These are phyloP conservation scores for Pachysolen tannophilus DNA, from an alignment of 805 yeast species.

Conservation along the genomic window DNA sequence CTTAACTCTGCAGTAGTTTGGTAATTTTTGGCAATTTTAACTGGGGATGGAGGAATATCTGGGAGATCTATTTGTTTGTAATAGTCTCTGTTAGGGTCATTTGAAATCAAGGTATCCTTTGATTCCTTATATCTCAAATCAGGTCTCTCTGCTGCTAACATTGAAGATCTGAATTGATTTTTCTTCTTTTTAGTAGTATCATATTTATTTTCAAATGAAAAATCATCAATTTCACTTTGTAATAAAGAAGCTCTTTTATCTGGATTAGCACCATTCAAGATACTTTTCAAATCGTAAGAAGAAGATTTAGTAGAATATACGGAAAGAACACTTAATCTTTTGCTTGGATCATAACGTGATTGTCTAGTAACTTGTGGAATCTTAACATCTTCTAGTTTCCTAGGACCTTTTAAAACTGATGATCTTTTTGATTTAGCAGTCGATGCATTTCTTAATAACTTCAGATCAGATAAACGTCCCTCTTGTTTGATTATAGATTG, in stretches of 20 bases:
- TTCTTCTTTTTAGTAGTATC: constrained; percentile 18
- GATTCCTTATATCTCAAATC: constrained; percentile 18
- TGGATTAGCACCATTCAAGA: constrained; percentile 21
- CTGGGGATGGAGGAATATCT: constrained; percentile 31
- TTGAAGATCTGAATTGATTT: constrained; percentile 18
- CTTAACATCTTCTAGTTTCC: constrained; percentile 50
- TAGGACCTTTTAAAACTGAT: constrained; percentile 27
- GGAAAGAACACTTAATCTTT: constrained; percentile 65
- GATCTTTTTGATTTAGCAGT: constrained; percentile 4
- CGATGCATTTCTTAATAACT: constrained; percentile 10
- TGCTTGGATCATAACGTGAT: constrained; percentile 56
- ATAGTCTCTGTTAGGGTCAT: constrained; percentile 25
- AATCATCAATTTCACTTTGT: constrained; percentile 3
- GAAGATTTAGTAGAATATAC: constrained; percentile 63
- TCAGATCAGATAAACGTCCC: constrained; percentile 15
- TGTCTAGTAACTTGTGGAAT: constrained; percentile 68
- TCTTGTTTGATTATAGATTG: constrained; percentile 12
- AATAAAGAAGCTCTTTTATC: constrained; percentile 4
- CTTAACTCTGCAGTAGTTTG: no score
- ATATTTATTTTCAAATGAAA: constrained; percentile 9
- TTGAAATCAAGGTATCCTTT: constrained; percentile 35
- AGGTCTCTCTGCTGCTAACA: constrained; percentile 14
- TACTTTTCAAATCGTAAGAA: constrained; percentile 46
- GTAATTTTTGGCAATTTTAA: constrained; percentile 16
- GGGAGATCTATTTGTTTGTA: constrained; percentile 44